Evolutionary conservation across 177 flowering plant species (phyloP).

Genomic region (Vitis hybrid): DNA sequence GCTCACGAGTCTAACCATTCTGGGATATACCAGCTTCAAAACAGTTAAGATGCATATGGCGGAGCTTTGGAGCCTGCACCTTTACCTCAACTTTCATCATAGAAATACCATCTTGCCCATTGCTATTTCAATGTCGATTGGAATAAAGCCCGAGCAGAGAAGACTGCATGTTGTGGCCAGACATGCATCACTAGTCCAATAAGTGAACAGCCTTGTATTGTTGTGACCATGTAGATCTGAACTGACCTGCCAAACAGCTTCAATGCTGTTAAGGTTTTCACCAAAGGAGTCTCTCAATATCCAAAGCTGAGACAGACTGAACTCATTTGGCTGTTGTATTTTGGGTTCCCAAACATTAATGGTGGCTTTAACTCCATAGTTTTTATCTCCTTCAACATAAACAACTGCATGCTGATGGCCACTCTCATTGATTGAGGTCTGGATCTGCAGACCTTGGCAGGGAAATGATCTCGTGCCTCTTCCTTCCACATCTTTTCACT

Average conservation of each 20-base stretch:
- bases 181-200: conserved; percentile 97
- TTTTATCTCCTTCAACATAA: conserved; percentile 82
- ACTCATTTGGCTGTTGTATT: conserved; percentile 84
- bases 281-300: conserved; percentile 86
- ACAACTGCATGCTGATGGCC: conserved; percentile 99
- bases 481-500: conserved; percentile 84
- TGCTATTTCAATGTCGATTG: conserved; percentile 83
- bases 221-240: conserved; percentile 95
- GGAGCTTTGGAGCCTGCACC: too few relatives aligned
- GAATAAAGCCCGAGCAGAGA: conserved; percentile 92
- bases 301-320: conserved; percentile 96
- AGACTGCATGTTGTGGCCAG: conserved; percentile 93
- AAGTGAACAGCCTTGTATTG: conserved; percentile 91
- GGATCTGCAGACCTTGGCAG: conserved; percentile 86
- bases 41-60: too few relatives aligned
- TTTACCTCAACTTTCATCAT: too few relatives aligned
- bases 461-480: conserved; percentile 69
- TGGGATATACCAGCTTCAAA: too few relatives aligned
- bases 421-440: conserved; percentile 63
- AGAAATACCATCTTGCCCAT: conserved; percentile 42
- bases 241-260: conserved; percentile 99
- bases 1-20: too few relatives aligned
- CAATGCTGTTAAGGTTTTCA: conserved; percentile 94
- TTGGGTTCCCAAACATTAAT: conserved; percentile 95
- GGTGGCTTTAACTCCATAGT: conserved; percentile 91